Base-by-base conservation (phyloP, 1,139 yeast genomes). In the Taphrina confusa region DNA sequence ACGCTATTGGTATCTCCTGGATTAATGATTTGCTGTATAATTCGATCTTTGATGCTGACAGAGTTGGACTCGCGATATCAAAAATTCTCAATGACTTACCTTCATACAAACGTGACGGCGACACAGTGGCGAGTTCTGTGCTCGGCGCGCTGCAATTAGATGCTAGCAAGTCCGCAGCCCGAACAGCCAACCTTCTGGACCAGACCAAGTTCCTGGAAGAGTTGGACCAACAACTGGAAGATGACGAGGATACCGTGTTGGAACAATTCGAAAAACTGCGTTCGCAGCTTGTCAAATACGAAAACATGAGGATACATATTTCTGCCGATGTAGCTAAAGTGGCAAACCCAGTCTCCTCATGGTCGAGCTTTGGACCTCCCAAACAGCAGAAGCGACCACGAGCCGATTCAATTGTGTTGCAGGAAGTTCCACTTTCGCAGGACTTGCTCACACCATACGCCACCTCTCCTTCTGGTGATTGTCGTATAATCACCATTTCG, bases 101-200 rank as follows among this genome's bases (percentile, higher is more conserved):
- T 0, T 96, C 89, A 61, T 76, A 79, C 46, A 91, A 90, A 72
- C 82, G 98, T 70, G 82, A 82, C 66, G 97, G 95, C 22, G 82
- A 82, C 54, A 72, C 79, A 2, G 84, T 91, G 82, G 75, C 89
- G 74, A 75, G 78, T 62, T 85, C 95, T 0, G 72, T 86, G 11
- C 77, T 82, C 34, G 76, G 78, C 65, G 78, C 85, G 66, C 74
- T 79, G 16, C 47, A 60, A 46, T 36, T 55, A 55, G 52, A 40
- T 47, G 50, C 72, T 82, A 78, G 78, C 18, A 75, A 83, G 61
- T 84, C 96, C 0, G 74, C 87, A 61, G 78, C 83, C 64, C 82
- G 81, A 65, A 82, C 91, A 0, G 82, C 82, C 49, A 95, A 91
- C 71, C 74, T 81, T 9, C 73, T 90, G 22, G 74, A 75, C 52